Evolutionary conservation across 2,329 filamentous ascomycete species (phyloP), one percentile per base, ranked within the genome.

Genomic region (Huntiella savannae): DNA sequence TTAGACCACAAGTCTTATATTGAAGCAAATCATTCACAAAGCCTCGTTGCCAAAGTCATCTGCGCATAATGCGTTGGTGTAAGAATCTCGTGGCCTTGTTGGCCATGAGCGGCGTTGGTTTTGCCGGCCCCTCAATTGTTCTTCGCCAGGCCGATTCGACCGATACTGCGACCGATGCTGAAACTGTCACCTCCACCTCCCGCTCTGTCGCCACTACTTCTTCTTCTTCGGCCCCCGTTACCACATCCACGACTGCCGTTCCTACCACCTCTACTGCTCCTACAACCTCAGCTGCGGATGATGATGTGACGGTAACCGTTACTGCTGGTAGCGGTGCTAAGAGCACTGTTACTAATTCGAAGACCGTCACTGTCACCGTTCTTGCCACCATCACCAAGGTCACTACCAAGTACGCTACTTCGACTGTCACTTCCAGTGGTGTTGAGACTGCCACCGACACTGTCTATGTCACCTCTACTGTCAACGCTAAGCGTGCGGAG

Each of bases 341-440:
- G 32, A 40, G 44, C 22, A 53, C 49, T 4, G 40, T 53, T 13
- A 52, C 49, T 4, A 37, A 52, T 32, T 52, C 52, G 41, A 54
- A 55, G 33, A 60, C 54, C 52, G 51, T 50, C 10, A 53, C 53
- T 13, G 59, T 57, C 3, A 62, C 59, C 5, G 49, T 59, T 19
- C 55, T 57, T 13, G 48, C 48, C 2, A 52, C 45, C 4, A 62
- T 61, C 34, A 53, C 61, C 13, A 40, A 60, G 43, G 53, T 62
- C 16, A 62, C 61, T 10, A 64, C 61, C 41, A 51, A 51, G 38
- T 61, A 62, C 50, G 51, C 54, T 40, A 65, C 62, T 33, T 54
- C 52, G 15, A 64, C 61, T 45, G 56, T 63, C 46, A 64, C 62
- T 43, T 57, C 53, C 48, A 55, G 52, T 46, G 56, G 60, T 43